Base-by-base conservation (phyloP, 331 rosid genomes). In the Malus hybrid region DNA sequence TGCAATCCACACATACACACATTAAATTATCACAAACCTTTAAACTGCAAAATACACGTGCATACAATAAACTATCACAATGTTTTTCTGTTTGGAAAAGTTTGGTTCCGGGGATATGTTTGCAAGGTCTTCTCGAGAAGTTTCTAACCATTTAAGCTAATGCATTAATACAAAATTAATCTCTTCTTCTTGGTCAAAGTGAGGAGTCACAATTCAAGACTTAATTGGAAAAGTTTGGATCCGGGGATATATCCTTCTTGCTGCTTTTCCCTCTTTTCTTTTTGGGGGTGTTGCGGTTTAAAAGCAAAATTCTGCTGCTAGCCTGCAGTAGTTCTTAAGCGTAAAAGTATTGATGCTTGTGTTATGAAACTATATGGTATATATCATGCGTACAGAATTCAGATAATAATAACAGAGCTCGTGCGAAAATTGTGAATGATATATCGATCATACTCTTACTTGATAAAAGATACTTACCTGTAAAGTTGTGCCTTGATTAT, bases 401-500 rank as follows among this genome's bases (percentile, higher is more conserved):
- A 22, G 24, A 54, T 34, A 39, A 33, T 8, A 59, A 59, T 11
- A 36, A 24, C 59, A 56, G 22, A 8, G 42, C 6, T 56, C 6
- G 3, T 34, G 12, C 36, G 36, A 29, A 69, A 64, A 67, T 48
- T 71, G 9, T 12, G 16, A 64, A 22, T 65, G 71, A 48, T 29
- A 48, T 18, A 31, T 31, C 16, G 10, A 27, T 18, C 18, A 15
- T 20, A n/a, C 74, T 57, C 60, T 34, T n/a, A 29, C 48, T 2
- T 59, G 14, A 62, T 73, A 52, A 16, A 71, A 69, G 60, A 11
- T 34, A 44, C 34, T 42, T 86, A 94, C 99, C 97, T 94, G 72
- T 88, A 89, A 75, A 90, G 97, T 72, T 94, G 99, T 10, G 97
- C 92, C 90, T 92, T 94, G 90, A 94, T 90, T 76, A 94, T 94